Base-by-base conservation (phyloP, 139 green algal species). In the Tetraselmis chui region DNA sequence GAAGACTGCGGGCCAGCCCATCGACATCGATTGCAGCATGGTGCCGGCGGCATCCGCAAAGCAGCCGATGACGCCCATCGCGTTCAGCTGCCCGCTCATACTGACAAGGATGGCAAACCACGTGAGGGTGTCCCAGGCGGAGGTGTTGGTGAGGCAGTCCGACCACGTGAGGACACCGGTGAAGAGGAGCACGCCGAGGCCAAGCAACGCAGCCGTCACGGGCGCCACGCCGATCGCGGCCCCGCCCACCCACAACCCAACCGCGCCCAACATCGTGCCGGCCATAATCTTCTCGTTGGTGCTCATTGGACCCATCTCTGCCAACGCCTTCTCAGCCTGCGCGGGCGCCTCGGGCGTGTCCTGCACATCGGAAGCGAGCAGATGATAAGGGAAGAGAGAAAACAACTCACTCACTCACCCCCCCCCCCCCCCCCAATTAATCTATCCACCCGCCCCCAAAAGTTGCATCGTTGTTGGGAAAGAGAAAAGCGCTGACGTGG, bases 121-220 rank as follows among this genome's bases (percentile, higher is more conserved):
- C 79, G 93, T 93, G 76, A 99, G 93, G 0, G 96, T 99, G 90
- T 99, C 96, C 97, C 97, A 99, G 0, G 96, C 96, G 2, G 93
- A 92, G 1, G 89, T 92, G 89, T 99, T 97, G 1, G 88, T 86
- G 23, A 99, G 89, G 86, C 95, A 98, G 81, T 99, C 96, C 28
- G 90, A 82, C 95, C 95, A 98, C 18, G 88, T 91, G 58, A 97
- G 89, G 78, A 97, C 93, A 67, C 95, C 95, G 0, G 89, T 95
- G 74, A 86, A 87, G 28, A 99, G 90, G 86, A 99, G 92, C 25
- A 92, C 83, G 81, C 83, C 93, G 26, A 99, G 90, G 2, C 94
- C 96, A 78, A 98, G 84, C 96, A 99, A 97, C 31, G 95, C 96
- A 1, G 96, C 94, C 29, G 96, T 89, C 30, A 98, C 95, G 0